These are phyloP conservation scores for Scorias spongiosa DNA, from an alignment of 2,329 filamentous ascomycete genomes.

Conservation along the genomic window DNA sequence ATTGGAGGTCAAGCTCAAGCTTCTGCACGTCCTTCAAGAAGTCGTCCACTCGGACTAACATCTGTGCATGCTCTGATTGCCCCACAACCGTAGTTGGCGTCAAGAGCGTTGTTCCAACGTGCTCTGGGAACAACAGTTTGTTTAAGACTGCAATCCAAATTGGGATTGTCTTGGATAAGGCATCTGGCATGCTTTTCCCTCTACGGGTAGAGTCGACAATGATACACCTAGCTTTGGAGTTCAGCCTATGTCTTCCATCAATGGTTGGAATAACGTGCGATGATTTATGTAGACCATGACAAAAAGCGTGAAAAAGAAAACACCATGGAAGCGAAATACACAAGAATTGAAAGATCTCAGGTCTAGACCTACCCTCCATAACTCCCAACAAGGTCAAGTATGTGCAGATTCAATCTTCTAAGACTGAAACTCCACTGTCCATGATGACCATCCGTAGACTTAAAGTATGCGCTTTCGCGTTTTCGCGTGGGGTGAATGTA, in stretches of 20 bases:
- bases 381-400: slow-evolving; percentile 52
- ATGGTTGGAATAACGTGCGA: too few relatives aligned
- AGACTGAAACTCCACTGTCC: slow-evolving; percentile 84
- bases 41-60: slow-evolving; percentile 44
- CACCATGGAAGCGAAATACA: not conserved
- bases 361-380: slow-evolving; percentile 45
- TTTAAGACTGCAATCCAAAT: slow-evolving; percentile 90
- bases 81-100: slow-evolving; percentile 61
- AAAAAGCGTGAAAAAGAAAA: not conserved
- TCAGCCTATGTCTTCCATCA: not conserved
- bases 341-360: not conserved
- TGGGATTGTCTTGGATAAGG: slow-evolving; percentile 81
- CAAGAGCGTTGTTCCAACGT: slow-evolving; percentile 31
- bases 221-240: slow-evolving; percentile 41
- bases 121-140: slow-evolving; percentile 51
- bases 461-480: slow-evolving; percentile 75
- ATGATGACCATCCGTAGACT: slow-evolving; percentile 90
- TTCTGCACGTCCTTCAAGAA: slow-evolving; percentile 39
- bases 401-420: slow-evolving; percentile 67
- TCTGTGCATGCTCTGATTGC: slow-evolving; percentile 64
- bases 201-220: slow-evolving; percentile 86
- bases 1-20: slow-evolving; percentile 45
- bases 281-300: not conserved
- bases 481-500: slow-evolving; percentile 58
- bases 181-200: slow-evolving; percentile 92